Conservation (phyloP, 2,329 filamentous ascomycete genomes). For the Cercospora berteroae region DNA sequence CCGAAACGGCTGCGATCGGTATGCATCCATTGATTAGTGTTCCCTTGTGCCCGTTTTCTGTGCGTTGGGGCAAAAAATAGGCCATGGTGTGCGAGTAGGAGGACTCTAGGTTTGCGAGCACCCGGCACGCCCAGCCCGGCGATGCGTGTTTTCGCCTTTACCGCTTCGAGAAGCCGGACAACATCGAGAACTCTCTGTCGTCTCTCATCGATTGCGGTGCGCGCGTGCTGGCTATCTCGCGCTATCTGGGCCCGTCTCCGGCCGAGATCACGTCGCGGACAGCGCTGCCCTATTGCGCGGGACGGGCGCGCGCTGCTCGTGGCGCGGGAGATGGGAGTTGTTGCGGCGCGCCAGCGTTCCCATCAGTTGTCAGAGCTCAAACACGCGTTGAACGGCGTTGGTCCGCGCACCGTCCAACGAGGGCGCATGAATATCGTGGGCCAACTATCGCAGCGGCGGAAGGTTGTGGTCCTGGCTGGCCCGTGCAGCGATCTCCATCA, state of each 20-base stretch:
- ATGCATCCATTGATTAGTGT: neutral
- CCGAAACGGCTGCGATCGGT: neutral
- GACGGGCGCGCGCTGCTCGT: neutral
- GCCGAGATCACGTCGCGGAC: neutral
- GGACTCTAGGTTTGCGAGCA: neutral
- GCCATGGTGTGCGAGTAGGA: constrained; percentile 10
- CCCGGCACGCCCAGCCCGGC: constrained; percentile 10
- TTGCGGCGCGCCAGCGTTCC: neutral
- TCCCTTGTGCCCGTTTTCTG: neutral
- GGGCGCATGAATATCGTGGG: constrained; percentile 4
- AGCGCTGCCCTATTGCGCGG: neutral
- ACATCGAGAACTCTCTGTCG: neutral
- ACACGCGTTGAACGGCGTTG: constrained; percentile 6
- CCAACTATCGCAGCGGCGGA: neutral
- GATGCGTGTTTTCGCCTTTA: constrained; percentile 10
- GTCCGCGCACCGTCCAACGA: neutral
- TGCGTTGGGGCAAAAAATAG: constrained; percentile 7
- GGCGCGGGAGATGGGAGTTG: neutral
- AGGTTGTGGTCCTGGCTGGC: neutral
- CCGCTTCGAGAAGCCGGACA: constrained; percentile 3
- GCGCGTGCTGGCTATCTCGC: neutral
- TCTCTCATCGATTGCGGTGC: neutral
- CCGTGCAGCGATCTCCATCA: neutral
- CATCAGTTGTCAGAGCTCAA: neutral
- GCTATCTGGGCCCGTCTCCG: neutral